phyloP scores from a whole-genome alignment of 768 basidiomycete genomes.

The Cubamyces lactineus region DNA sequence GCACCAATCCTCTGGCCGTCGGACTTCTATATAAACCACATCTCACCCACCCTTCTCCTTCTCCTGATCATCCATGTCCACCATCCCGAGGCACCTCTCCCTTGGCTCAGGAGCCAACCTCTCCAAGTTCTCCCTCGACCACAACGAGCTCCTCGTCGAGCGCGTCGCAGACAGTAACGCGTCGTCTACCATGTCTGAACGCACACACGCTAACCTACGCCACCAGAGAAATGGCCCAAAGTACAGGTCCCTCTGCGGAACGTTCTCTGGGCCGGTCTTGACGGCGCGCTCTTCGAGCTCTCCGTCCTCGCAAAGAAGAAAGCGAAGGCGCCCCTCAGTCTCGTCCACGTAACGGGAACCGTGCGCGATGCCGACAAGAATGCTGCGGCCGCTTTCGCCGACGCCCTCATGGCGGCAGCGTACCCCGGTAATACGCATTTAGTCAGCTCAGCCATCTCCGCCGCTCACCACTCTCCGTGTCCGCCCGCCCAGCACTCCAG shows the following conservation, averaged over 20 bases:
- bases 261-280: conserved; percentile 56
- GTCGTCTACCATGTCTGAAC: not conserved
- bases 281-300: conserved; percentile 45
- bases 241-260: conserved; percentile 47
- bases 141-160: conserved; percentile 34
- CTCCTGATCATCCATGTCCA: conserved; percentile 10
- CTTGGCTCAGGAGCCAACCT: conserved; percentile 10
- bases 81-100: conserved; percentile 9
- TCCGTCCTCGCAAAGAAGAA: conserved; percentile 54
- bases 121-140: conserved; percentile 34
- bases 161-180: conserved; percentile 28
- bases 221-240: conserved; percentile 30
- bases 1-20: not conserved
- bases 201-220: not conserved
- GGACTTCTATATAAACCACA: not conserved
- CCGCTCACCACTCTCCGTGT: conserved; percentile 4
- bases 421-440: conserved; percentile 56
- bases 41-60: not conserved
- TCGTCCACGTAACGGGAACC: conserved; percentile 50
- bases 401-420: conserved; percentile 54
- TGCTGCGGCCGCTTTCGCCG: conserved; percentile 53
- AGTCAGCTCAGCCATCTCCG: not conserved
- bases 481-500: conserved; percentile 39
- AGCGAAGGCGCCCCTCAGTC: conserved; percentile 41
- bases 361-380: conserved; percentile 40